Evolutionary conservation across 2,329 filamentous ascomycete genomes (phyloP).

Genomic region (Macrophomina phaseolina): DNA sequence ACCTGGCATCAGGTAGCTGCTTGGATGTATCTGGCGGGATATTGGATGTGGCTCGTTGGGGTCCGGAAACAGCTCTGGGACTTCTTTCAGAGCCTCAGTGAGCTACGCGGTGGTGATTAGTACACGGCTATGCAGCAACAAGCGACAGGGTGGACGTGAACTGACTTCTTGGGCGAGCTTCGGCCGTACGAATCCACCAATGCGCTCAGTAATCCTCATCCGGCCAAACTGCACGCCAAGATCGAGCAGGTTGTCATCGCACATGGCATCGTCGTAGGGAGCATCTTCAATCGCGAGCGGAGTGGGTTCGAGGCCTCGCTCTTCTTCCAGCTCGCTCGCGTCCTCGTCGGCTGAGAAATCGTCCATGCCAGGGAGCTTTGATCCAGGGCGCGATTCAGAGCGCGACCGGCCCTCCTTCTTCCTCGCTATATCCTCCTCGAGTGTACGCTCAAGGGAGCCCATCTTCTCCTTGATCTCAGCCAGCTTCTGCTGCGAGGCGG

Average conservation of each 20-base stretch:
- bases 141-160: slow-evolving; percentile 15
- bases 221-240: slow-evolving; percentile 74
- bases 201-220: slow-evolving; percentile 74
- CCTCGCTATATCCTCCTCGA: slow-evolving; percentile 71
- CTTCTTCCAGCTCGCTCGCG: slow-evolving; percentile 56
- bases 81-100: slow-evolving; percentile 38
- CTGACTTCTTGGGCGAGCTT: slow-evolving; percentile 72
- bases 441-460: slow-evolving; percentile 70
- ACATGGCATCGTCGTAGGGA: slow-evolving; percentile 69
- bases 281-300: slow-evolving; percentile 69
- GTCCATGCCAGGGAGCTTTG: slow-evolving; percentile 42
- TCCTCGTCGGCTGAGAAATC: slow-evolving; percentile 64
- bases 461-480: slow-evolving; percentile 82
- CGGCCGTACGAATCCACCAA: slow-evolving; percentile 74
- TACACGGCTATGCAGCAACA: not conserved
- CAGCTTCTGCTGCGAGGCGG: slow-evolving; percentile 70
- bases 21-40: slow-evolving; percentile 29
- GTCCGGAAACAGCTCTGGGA: slow-evolving; percentile 32
- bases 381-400: slow-evolving; percentile 28
- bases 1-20: slow-evolving; percentile 66
- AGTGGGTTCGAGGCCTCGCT: slow-evolving; percentile 65
- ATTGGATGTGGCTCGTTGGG: slow-evolving; percentile 28
- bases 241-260: slow-evolving; percentile 74
- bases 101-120: slow-evolving; percentile 35
- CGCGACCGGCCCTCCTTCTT: slow-evolving; percentile 33